A percentile compares a stretch with the other conserved stretches of the same genome.
These are phyloP conservation scores for Coemansia aciculifera DNA, from an alignment of 192 early-diverging fungal species.

Conservation along the genomic window DNA sequence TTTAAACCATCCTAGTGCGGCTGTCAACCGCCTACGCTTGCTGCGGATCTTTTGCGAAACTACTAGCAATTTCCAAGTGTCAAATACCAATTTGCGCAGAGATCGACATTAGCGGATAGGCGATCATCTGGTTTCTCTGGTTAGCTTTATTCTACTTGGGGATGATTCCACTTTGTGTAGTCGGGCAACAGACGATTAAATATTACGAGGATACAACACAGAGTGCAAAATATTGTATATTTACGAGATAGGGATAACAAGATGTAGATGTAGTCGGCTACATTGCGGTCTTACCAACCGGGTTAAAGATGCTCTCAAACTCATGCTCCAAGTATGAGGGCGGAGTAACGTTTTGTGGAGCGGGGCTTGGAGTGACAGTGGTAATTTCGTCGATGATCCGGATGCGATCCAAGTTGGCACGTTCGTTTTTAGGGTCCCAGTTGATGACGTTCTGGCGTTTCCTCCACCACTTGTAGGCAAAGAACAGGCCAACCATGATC, in stretches of 20 bases:
- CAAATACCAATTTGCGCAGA: not conserved
- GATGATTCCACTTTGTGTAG: not conserved
- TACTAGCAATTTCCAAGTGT: not conserved
- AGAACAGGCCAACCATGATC: slow-evolving; percentile 41
- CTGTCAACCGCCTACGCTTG: not conserved
- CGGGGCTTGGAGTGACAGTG: not conserved
- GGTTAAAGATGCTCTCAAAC: slow-evolving; percentile 13
- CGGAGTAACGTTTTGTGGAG: slow-evolving; percentile 9
- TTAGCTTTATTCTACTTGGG: not conserved
- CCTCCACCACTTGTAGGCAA: slow-evolving; percentile 41
- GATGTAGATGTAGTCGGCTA: not conserved
- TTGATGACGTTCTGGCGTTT: slow-evolving; percentile 24
- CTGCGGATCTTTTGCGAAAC: not conserved
- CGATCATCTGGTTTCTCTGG: not conserved
- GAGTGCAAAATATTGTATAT: not conserved
- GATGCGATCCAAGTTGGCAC: slow-evolving; percentile 32
- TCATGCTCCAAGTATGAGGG: slow-evolving; percentile 26
- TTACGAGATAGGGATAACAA: not conserved
- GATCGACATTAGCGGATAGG: not conserved
- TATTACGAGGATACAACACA: not conserved
- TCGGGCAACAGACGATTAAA: not conserved
- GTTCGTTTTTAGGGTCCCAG: slow-evolving; percentile 52
- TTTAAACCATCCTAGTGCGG: not conserved
- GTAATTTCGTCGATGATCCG: slow-evolving; percentile 37
- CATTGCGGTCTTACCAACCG: not conserved